phyloP scores from a whole-genome alignment of 371 early-diverging fungal species.

The Smittium culicis region DNA sequence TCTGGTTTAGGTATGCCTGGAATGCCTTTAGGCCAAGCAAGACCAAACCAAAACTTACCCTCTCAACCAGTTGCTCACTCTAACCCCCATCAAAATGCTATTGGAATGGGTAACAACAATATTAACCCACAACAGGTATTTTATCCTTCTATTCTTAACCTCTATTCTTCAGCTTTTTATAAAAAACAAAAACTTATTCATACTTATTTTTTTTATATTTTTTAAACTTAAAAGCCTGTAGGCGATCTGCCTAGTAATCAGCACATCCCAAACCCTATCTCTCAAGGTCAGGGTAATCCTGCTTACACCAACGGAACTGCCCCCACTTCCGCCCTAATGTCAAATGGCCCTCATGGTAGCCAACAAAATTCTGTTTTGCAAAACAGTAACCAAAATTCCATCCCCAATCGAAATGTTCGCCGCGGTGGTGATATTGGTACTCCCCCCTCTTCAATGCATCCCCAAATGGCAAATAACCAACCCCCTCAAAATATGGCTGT shows the following conservation, averaged over 20 bases:
- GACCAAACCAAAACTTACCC: not conserved
- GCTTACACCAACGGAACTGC: not conserved
- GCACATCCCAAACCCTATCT: not conserved
- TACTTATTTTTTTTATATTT: too few species aligned
- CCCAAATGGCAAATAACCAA: not conserved
- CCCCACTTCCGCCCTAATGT: not conserved
- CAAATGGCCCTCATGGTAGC: not conserved
- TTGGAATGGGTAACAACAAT: not conserved
- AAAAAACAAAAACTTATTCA: too few species aligned
- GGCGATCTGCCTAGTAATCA: not conserved
- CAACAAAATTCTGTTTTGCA: not conserved
- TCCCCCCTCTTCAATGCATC: not conserved
- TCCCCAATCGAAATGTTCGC: not conserved
- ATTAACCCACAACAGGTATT: not conserved
- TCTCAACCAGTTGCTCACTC: not conserved
- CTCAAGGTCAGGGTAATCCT: not conserved
- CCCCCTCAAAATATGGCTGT: not conserved
- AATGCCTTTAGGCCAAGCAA: not conserved
- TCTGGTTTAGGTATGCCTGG: constrained; percentile 6
- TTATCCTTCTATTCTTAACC: too few species aligned
- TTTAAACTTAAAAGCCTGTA: not conserved
- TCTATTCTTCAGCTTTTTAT: too few species aligned
- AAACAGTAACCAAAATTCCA: not conserved
- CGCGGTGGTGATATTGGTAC: not conserved
- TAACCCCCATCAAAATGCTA: not conserved